Evolutionary conservation across 2,329 filamentous ascomycete genomes (phyloP), one percentile per base, ranked within the genome.

Genomic region (Hypomyces rosellus): DNA sequence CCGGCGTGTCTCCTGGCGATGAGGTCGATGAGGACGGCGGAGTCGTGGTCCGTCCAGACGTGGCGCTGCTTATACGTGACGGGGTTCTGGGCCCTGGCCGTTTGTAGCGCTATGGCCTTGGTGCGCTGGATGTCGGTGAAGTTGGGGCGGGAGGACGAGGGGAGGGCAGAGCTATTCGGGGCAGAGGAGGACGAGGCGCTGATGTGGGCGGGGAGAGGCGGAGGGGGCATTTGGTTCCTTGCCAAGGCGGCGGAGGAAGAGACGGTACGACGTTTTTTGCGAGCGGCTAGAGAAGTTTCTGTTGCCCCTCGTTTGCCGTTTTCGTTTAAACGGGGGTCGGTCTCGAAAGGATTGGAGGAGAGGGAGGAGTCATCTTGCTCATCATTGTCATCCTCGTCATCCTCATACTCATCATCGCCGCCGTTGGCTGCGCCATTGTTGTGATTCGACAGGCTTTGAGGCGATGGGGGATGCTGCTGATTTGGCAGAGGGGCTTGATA

Each of bases 31-130:
- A 81, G 74, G 34, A 61, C 54, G 12, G 58, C 38, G 5, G 64
- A 64, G 55, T 81, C 77, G 7, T 59, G 49, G 9, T 65, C 57
- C 25, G 68, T 68, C 77, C 77, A 81, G 7, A 60, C 57, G 16
- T 58, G 47, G 37, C 69, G 69, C 34, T 57, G 60, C 45, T 57
- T 60, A 20, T 49, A 41, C 25, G 53, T 34, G 7, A 52, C 39
- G 33, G 37, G 41, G 34, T 41, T 56, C 58, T 45, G 67, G 65
- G 39, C 53, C 50, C 57, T 59, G 33, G 52, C 51, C 18, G 57
- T 50, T 22, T 52, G 51, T 6, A 55, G 43, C n/a, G 57, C 37
- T 33, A 52, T 49, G 18, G 51, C 50, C 42, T 63, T 64, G n/a
- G 57, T 57, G 39, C 63, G 61, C 14, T 61, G 61, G 43, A 65